These are phyloP conservation scores for Tolypocladium album DNA, from an alignment of 2,329 filamentous ascomycete genomes.

Conservation along the genomic window DNA sequence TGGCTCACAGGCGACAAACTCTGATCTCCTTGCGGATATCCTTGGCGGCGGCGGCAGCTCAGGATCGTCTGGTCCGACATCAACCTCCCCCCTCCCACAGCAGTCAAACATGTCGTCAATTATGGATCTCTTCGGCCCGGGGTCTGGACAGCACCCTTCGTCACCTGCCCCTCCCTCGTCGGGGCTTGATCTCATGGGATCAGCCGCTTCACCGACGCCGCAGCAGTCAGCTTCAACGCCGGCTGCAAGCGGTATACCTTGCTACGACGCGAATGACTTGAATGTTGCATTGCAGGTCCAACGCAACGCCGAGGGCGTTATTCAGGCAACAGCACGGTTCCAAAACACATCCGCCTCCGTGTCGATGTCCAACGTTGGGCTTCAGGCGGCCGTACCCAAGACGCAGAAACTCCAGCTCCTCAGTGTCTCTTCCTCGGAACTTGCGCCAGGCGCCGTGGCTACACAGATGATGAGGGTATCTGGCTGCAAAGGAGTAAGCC, in stretches of 20 bases:
- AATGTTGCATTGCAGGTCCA: conserved; percentile 74
- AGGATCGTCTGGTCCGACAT: conserved; percentile 26
- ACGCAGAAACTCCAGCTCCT: conserved; percentile 89
- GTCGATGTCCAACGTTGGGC: conserved; percentile 60
- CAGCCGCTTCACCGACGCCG: conserved; percentile 38
- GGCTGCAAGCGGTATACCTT: conserved; percentile 49
- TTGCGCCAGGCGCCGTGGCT: conserved; percentile 70
- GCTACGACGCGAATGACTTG: conserved; percentile 80
- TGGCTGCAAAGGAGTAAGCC: conserved; percentile 78
- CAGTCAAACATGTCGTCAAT: conserved; percentile 58
- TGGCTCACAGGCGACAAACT: conserved; percentile 54
- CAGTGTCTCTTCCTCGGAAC: conserved; percentile 71
- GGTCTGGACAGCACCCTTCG: conserved; percentile 24
- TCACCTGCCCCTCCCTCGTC: conserved; percentile 28
- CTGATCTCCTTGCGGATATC: conserved; percentile 85
- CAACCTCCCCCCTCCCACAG: conserved; percentile 36
- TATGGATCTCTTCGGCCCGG: conserved; percentile 72
- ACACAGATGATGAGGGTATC: conserved; percentile 85
- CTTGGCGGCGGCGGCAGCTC: conserved; percentile 62
- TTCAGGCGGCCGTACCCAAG: conserved; percentile 95
- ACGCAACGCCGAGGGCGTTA: conserved; percentile 64
- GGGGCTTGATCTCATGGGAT: conserved; percentile 38
- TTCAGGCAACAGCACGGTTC: conserved; percentile 79
- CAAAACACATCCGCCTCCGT: conserved; percentile 60
- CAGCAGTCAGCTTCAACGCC: conserved; percentile 26